phyloP scores from a whole-genome alignment of 2,329 filamentous ascomycete species.

The Mycocentrospora acerina region DNA sequence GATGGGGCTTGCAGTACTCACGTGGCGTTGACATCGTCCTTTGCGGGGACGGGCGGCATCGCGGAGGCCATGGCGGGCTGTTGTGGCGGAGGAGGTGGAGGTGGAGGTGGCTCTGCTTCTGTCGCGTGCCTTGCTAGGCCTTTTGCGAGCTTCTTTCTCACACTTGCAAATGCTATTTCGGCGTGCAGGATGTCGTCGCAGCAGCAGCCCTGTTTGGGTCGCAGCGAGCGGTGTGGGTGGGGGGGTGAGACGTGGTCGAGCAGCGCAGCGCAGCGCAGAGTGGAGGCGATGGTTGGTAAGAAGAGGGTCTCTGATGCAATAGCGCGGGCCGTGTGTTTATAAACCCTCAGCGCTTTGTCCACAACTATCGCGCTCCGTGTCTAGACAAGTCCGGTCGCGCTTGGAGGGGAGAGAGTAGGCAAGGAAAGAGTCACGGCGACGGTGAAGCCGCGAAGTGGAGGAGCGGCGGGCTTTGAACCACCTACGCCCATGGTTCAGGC shows the following conservation, averaged over 20 bases:
- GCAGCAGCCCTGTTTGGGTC: neutral
- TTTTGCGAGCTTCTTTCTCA: neutral
- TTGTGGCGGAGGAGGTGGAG: conserved; percentile 22
- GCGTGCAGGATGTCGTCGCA: too few relatives aligned
- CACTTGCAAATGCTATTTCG: neutral
- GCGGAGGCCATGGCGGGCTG: conserved; percentile 34
- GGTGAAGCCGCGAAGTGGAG: conserved; percentile 18
- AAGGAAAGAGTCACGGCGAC: conserved; percentile 4
- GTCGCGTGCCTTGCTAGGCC: too few relatives aligned
- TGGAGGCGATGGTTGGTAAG: too few relatives aligned
- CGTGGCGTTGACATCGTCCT: conserved; percentile 63
- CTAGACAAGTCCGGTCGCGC: too few relatives aligned
- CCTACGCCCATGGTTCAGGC: conserved; percentile 35
- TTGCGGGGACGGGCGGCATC: conserved; percentile 52
- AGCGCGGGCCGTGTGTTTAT: too few relatives aligned
- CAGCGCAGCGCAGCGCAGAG: neutral
- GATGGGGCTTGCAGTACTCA: too few relatives aligned
- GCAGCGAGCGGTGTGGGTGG: neutral
- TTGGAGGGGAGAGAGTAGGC: neutral
- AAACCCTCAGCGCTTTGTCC: too few relatives aligned
- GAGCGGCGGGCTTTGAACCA: conserved; percentile 31
- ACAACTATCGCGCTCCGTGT: too few relatives aligned
- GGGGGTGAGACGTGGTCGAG: neutral
- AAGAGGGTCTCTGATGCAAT: neutral
- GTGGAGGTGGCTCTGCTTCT: conserved; percentile 1